These are phyloP conservation scores for Sporobolomyces roseus DNA, from an alignment of 768 basidiomycete genomes.

Conservation along the genomic window DNA sequence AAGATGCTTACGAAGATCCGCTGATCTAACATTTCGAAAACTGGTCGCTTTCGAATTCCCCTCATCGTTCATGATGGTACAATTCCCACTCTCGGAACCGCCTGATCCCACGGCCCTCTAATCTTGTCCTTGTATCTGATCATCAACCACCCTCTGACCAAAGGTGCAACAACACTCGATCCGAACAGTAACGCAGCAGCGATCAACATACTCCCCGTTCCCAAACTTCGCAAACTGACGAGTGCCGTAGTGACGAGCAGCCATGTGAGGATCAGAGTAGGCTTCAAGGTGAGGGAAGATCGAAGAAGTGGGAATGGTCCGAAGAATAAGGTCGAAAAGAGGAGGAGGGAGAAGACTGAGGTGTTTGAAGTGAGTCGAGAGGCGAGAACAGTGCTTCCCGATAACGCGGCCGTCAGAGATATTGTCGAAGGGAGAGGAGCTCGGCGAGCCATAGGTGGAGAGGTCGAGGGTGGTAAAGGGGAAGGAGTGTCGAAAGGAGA, in stretches of 20 bases:
- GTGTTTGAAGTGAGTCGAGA: slow-evolving; percentile 78
- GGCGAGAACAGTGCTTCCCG: slow-evolving; percentile 85
- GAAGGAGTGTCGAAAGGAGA: not conserved
- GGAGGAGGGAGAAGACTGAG: slow-evolving; percentile 80
- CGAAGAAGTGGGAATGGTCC: slow-evolving; percentile 66
- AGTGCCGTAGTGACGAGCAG: slow-evolving; percentile 37
- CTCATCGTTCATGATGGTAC: too few species aligned
- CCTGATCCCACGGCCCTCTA: slow-evolving; percentile 85
- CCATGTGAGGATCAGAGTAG: slow-evolving; percentile 54
- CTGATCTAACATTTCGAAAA: too few species aligned
- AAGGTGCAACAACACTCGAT: slow-evolving; percentile 46
- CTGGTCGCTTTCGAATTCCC: too few species aligned
- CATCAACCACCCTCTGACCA: slow-evolving; percentile 29
- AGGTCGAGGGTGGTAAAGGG: too few species aligned
- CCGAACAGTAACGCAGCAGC: slow-evolving; percentile 64
- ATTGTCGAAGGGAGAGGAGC: slow-evolving; percentile 44
- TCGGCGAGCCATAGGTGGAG: not conserved
- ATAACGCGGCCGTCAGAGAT: slow-evolving; percentile 68
- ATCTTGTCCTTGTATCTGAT: slow-evolving; percentile 85
- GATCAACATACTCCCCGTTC: not conserved
- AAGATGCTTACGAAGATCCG: too few species aligned
- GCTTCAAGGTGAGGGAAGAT: slow-evolving; percentile 48
- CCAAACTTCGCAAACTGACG: slow-evolving; percentile 52
- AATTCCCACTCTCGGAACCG: slow-evolving; percentile 55
- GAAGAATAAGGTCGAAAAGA: slow-evolving; percentile 77